A percentile compares a stretch with the other conserved stretches of the same genome.
Evolutionary conservation across 371 early-diverging fungal genomes (phyloP).

Genomic region (Lichtheimia corymbifera): DNA sequence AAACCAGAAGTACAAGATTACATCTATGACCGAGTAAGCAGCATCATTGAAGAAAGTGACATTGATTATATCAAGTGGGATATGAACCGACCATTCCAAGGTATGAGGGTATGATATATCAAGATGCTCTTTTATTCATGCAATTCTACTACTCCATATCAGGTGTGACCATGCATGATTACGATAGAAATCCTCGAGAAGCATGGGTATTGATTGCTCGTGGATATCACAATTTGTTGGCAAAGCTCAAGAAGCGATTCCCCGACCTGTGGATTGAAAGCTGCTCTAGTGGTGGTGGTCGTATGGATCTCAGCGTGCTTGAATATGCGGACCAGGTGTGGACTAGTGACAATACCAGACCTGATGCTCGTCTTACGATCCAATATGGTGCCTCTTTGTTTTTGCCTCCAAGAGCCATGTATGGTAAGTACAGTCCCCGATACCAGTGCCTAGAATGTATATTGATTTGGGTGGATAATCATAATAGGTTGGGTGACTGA

Average conservation of each 20-base stretch:
- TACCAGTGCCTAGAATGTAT: neutral
- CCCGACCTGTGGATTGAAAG: slow-evolving; percentile 34
- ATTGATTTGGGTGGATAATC: neutral
- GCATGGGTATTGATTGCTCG: slow-evolving; percentile 26
- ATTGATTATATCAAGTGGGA: slow-evolving; percentile 53
- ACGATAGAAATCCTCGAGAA: slow-evolving; percentile 21
- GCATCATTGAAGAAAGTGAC: slow-evolving; percentile 20
- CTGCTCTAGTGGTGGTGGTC: slow-evolving; percentile 49
- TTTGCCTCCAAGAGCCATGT: slow-evolving; percentile 36
- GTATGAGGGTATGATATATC: neutral
- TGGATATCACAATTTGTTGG: slow-evolving; percentile 24
- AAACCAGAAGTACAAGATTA: slow-evolving; percentile 29
- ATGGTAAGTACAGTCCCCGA: slow-evolving; percentile 4
- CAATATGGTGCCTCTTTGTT: slow-evolving; percentile 42
- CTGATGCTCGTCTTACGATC: slow-evolving; percentile 39
- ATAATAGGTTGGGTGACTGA: slow-evolving; percentile 34
- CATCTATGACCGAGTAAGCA: slow-evolving; percentile 14
- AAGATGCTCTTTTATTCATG: neutral
- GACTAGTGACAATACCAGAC: slow-evolving; percentile 43
- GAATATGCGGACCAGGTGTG: slow-evolving; percentile 28
- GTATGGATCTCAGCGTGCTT: slow-evolving; percentile 34
- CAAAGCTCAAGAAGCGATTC: slow-evolving; percentile 21
- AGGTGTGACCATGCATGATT: slow-evolving; percentile 12
- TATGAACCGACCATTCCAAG: slow-evolving; percentile 41
- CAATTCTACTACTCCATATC: too few species aligned